Base-by-base conservation (phyloP, 1,284 basidiomycete genomes). In the Mycena sp. region DNA sequence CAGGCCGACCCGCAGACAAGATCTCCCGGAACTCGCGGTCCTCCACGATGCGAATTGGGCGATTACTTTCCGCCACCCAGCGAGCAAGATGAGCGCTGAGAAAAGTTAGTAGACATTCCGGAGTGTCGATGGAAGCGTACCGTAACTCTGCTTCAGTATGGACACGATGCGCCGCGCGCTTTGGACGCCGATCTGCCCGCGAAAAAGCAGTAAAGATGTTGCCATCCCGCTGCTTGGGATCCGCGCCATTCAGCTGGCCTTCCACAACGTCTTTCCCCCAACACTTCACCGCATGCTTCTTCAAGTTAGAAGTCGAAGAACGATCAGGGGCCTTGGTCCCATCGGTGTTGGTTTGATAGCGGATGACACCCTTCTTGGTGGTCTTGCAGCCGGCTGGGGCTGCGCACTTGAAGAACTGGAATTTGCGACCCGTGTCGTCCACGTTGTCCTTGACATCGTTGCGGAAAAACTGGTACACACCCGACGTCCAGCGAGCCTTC, bases 31-130 rank as follows among this genome's bases (percentile, higher is more conserved):
- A 53, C 11, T 46, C 41, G n/a, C n/a, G n/a, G n/a, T n/a, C n/a
- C n/a, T n/a, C n/a, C n/a, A n/a, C n/a, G n/a, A n/a, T n/a, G n/a
- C 17, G 30, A 50, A 21, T 60, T 50, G 58, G 50, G 0, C 49
- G 58, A 23, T 51, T 44, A 10, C 29, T 38, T 19, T 59, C 58
- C 12, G 30, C 41, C 1, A 59, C 23, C 58, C 58, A 59, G 21
- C 58, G 40, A 25, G 29, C 49, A 23, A 59, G 6, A 59, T 44
- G 41, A 7, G 58, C 58, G 5, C 48, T 52, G 28, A 16, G 17
- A 48, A 9, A 57, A n/a, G 5, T 21, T 11, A 38, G n/a, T 58
- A 29, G 25, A 21, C 21, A 46, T 16, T 38, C 3, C 2, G 6
- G 37, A 41, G 21, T 9, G 9, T 38, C 4, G n/a, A 12, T 23